These are phyloP conservation scores for Rhododendron ovatum DNA, from an alignment of 148 eudicot species.

Conservation along the genomic window DNA sequence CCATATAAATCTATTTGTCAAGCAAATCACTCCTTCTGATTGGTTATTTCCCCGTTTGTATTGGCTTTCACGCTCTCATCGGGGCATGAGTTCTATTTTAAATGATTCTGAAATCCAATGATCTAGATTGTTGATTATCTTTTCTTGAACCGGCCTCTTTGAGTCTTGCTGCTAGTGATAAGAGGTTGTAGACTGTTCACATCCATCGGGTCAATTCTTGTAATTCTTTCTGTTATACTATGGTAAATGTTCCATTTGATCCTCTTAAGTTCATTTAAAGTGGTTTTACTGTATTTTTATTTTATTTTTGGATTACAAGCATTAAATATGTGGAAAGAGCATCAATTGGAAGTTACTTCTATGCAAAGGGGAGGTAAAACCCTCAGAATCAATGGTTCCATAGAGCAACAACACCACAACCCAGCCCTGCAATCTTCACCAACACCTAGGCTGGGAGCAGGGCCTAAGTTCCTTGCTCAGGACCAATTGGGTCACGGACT, in stretches of 20 bases:
- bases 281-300: not conserved
- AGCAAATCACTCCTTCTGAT: not conserved
- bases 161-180: not conserved
- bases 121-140: not conserved
- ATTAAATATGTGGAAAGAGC: not conserved
- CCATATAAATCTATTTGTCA: not conserved
- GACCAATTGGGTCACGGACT: not conserved
- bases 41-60: not conserved
- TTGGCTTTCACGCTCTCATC: not conserved
- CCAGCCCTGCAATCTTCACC: not conserved
- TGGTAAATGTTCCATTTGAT: not conserved
- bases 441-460: not conserved
- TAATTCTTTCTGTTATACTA: not conserved
- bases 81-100: not conserved
- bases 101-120: not conserved
- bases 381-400: not conserved
- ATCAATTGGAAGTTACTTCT: not conserved
- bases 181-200: not conserved
- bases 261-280: not conserved
- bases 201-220: not conserved
- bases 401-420: not conserved
- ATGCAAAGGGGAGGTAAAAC: not conserved
- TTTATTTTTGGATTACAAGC: not conserved
- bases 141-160: not conserved
- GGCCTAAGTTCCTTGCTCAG: not conserved